Base-by-base conservation (phyloP, 2,329 filamentous ascomycete species). In the Rasamsonia emersonii region DNA sequence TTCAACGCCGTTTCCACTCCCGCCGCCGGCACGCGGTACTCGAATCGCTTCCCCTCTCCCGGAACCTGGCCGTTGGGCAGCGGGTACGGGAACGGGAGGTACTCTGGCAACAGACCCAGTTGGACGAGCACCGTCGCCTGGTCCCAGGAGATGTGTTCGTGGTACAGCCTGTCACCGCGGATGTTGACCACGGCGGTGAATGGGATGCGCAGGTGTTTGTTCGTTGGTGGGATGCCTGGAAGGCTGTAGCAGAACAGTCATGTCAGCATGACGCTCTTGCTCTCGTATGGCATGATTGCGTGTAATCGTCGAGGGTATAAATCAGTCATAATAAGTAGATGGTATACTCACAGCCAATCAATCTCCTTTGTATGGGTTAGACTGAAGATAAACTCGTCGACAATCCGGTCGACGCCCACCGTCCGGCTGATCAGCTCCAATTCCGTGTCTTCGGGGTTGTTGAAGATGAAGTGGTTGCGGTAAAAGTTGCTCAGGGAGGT, bases 81-180 rank as follows among this genome's bases (percentile, higher is more conserved):
- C 0, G 65, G 42, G 45, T 79, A 73, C 0, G 76, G 77, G 38
- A 76, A 82, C 0, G 72, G 70, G 0, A 83, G 62, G 39, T 75
- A 82, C 35, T 82, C 69, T 0, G 77, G 77, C 30, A 84, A 49
- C 13, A 82, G 49, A 0, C 74, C 78, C 2, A 79, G 51, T 48
- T 83, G 79, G 5, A 64, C 54, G 7, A 84, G 56, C 2, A 73
- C 68, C 0, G 73, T 78, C 0, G 64, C 73, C 49, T 82, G 77
- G 37, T 84, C 79, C 78, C 79, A 84, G 9, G 68, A 61, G 25
- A 84, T 82, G 43, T 83, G 79, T 50, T 84, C 79, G 41, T 82
- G 77, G 42, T 75, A 81, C 1, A 84, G 56, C 1, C 77, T 62
- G 46, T 82, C 77, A 2, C 79, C 79, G 2, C 79, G 70, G 32